Conservation (phyloP, 2,329 filamentous ascomycete species). For the Fusarium robinianum region DNA sequence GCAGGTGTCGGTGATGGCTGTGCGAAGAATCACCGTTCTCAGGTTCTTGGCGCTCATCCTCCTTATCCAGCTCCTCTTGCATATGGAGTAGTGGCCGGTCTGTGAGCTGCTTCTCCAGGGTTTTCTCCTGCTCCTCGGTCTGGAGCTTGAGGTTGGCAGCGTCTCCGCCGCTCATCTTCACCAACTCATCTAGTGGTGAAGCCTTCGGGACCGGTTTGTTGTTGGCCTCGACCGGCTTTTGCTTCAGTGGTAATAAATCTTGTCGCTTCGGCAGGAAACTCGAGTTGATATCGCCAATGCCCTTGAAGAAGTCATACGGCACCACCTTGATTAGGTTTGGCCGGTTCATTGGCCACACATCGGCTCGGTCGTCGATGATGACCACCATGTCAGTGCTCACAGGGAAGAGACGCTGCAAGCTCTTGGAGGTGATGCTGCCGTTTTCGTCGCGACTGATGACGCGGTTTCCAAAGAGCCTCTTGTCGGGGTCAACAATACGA, state of each 20-base stretch:
- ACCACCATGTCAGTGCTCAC: constrained; percentile 99
- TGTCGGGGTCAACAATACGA: constrained; percentile 87
- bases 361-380: constrained; percentile 95
- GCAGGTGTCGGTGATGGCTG: constrained; percentile 64
- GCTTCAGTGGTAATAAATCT: constrained; percentile 51
- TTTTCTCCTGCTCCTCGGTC: constrained; percentile 82
- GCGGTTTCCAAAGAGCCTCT: constrained; percentile 88
- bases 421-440: constrained; percentile 89
- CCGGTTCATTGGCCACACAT: constrained; percentile 91
- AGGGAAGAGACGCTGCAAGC: constrained; percentile 86
- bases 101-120: constrained; percentile 84
- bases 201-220: constrained; percentile 33
- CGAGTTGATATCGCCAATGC: constrained; percentile 98
- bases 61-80: constrained; percentile 87
- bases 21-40: constrained; percentile 36
- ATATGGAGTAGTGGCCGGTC: constrained; percentile 89
- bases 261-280: constrained; percentile 86
- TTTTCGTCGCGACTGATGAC: constrained; percentile 98
- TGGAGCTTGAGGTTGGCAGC: constrained; percentile 72
- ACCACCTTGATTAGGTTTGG: constrained; percentile 92
- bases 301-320: constrained; percentile 97
- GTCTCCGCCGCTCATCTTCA: constrained; percentile 74
- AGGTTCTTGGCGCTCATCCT: constrained; percentile 53
- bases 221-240: constrained; percentile 20
- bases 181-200: constrained; percentile 70